Conservation (phyloP, 78 protist species). For the Speleostelium caveatum region DNA sequence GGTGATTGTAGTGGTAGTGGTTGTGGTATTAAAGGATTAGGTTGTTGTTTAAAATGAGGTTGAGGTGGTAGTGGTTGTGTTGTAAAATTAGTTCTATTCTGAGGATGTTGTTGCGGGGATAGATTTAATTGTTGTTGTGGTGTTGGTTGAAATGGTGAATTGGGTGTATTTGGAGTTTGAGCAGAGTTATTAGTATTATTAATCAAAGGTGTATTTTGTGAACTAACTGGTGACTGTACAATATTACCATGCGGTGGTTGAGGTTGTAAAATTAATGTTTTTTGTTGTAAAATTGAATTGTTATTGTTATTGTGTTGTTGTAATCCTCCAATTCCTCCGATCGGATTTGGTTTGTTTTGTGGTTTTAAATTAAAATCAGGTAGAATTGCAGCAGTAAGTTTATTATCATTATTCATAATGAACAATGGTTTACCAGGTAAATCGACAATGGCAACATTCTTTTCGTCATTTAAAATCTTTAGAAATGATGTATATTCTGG, state of each 20-base stretch:
- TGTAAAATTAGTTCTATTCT: too few relatives aligned
- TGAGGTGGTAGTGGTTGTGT: too few relatives aligned
- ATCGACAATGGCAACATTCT: conserved; percentile 26
- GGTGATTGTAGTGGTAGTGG: conserved; percentile 23
- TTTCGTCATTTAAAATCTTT: conserved; percentile 37
- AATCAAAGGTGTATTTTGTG: conserved; percentile 5
- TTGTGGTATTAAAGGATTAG: not conserved
- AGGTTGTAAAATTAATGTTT: not conserved
- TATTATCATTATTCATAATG: conserved; percentile 8
- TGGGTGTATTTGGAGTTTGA: not conserved
- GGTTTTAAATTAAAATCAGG: not conserved
- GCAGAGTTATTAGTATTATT: too few relatives aligned
- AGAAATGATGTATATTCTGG: not conserved
- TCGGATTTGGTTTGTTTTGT: not conserved
- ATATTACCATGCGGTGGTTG: not conserved
- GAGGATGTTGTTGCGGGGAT: too few relatives aligned
- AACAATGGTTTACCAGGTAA: conserved; percentile 20
- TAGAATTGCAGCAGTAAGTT: conserved; percentile 7
- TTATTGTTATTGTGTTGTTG: conserved; percentile 2
- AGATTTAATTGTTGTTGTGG: too few relatives aligned
- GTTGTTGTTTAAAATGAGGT: too few relatives aligned
- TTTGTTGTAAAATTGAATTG: not conserved
- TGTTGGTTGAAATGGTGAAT: too few relatives aligned
- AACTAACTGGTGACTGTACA: not conserved
- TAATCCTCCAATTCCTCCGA: not conserved